Evolutionary conservation across 352 stramenopile genomes (phyloP).

Genomic region (Phytophthora lateralis): DNA sequence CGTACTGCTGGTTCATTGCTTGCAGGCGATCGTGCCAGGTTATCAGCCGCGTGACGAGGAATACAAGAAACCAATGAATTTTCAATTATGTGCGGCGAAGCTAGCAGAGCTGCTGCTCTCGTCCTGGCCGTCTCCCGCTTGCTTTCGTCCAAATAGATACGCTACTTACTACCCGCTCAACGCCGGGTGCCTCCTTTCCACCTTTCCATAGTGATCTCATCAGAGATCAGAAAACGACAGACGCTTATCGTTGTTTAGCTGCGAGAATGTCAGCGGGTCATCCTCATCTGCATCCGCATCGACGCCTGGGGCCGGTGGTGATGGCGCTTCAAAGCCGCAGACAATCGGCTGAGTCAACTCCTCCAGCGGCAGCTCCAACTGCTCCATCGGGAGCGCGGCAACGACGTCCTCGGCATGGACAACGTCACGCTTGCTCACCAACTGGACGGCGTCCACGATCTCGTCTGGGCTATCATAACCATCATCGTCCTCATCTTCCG

Average conservation of each 20-base stretch:
- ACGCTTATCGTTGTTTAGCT: slow-evolving; percentile 41
- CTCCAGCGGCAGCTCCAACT: slow-evolving; percentile 26
- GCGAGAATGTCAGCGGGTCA: slow-evolving; percentile 40
- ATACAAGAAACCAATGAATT: slow-evolving; percentile 23
- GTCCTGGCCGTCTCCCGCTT: slow-evolving; percentile 10
- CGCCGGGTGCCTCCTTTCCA: slow-evolving; percentile 21
- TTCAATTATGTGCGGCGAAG: slow-evolving; percentile 9
- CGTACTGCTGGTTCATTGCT: neutral
- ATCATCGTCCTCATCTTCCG: slow-evolving; percentile 49
- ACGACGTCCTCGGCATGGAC: slow-evolving; percentile 44
- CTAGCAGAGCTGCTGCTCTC: slow-evolving; percentile 7
- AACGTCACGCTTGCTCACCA: slow-evolving; percentile 44
- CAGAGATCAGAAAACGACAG: slow-evolving; percentile 48
- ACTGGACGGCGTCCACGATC: slow-evolving; percentile 50
- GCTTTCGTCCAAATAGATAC: slow-evolving; percentile 46
- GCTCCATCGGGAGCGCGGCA: slow-evolving; percentile 31
- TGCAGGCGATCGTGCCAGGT: neutral
- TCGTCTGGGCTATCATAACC: slow-evolving; percentile 42
- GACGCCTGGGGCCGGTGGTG: slow-evolving; percentile 7
- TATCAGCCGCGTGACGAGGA: neutral
- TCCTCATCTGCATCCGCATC: slow-evolving; percentile 16
- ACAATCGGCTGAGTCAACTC: slow-evolving; percentile 9
- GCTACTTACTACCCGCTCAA: slow-evolving; percentile 35
- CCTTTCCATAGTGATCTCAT: slow-evolving; percentile 10
- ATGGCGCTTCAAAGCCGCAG: slow-evolving; percentile 19